phyloP scores from a whole-genome alignment of 169 alveolate genomes.

The Ophryocystis elektroscirrha region DNA sequence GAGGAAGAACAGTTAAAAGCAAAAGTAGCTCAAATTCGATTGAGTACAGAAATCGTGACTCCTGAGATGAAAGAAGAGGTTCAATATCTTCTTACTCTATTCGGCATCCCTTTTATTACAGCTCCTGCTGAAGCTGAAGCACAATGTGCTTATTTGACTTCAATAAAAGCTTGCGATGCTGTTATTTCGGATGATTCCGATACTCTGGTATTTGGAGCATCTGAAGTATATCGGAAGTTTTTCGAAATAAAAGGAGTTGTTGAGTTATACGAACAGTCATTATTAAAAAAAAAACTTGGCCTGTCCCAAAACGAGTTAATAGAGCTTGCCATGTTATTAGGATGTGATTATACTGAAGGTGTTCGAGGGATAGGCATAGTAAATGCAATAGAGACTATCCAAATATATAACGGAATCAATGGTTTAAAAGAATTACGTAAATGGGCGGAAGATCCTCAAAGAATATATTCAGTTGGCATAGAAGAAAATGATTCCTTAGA shows the following conservation, averaged over 20 bases:
- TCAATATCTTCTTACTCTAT: conserved; percentile 39
- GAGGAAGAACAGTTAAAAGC: too few relatives aligned
- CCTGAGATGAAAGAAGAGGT: too few relatives aligned
- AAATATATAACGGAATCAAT: conserved; percentile 28
- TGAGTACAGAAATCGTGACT: too few relatives aligned
- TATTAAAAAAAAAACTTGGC: conserved; percentile 41
- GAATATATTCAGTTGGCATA: background rate
- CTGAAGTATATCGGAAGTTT: conserved; percentile 54
- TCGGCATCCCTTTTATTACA: conserved; percentile 70
- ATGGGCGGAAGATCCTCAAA: conserved; percentile 8
- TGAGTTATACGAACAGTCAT: conserved; percentile 51
- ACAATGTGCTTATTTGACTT: conserved; percentile 53
- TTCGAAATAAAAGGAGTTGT: conserved; percentile 46
- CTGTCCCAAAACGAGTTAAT: conserved; percentile 49
- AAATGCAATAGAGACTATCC: conserved; percentile 69
- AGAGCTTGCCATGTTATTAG: conserved; percentile 63
- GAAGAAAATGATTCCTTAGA: conserved; percentile 5
- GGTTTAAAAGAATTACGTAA: background rate
- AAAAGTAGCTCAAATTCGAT: too few relatives aligned
- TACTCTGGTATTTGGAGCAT: conserved; percentile 67
- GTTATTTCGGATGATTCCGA: conserved; percentile 79
- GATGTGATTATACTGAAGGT: conserved; percentile 77
- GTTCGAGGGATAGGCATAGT: conserved; percentile 80
- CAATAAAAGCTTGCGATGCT: conserved; percentile 22
- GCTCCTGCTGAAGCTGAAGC: conserved; percentile 90